Base-by-base conservation (phyloP, 2,329 filamentous ascomycete species). In the Penicillium rolfsii region DNA sequence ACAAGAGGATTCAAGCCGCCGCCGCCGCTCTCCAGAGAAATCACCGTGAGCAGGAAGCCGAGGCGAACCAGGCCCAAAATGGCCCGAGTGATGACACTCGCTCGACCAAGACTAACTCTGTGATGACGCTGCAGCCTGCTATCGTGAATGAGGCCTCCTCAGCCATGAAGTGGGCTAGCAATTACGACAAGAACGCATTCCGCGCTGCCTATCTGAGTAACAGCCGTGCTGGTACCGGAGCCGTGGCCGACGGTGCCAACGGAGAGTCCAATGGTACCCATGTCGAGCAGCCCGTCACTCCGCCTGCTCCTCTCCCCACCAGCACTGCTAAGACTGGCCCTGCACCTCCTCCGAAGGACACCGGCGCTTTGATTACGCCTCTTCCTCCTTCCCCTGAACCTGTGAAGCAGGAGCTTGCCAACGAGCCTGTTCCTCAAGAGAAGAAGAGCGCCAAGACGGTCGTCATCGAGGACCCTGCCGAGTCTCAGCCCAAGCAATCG, bases 101-200 rank as follows among this genome's bases (percentile, higher is more conserved):
- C 11, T 81, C 84, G 59, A 78, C 79, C 48, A 97, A 96, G 83
- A 97, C 93, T 3, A 93, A 89, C 76, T 99, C 95, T 67, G 86
- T 96, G 58, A 84, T 97, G 71, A 97, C 93, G 3, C 81, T 98
- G 50, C 93, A 97, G 73, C 90, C 93, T 1, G 85, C 88, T 56
- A 89, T 98, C 63, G 83, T 93, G 71, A 92, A 84, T 56, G 95
- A 97, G 74, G 94, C 93, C 19, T 95, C 91, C 8, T 91, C 93
- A 26, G 95, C 95, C 1, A 89, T 99, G 88, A 96, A 97, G 76
- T 99, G 95, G 95, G 92, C 94, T 35, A 94, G 84, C 76, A 93
- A 93, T 70, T 98, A 97, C 74, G 95, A 98, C 78, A 96, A 95
- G 78, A 89, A 95, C 70, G 83, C 89, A 7, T 89, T 96, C 64